Base-by-base conservation (phyloP, 176 grass and related monocot species). In the Rhynchospora breviuscula region DNA sequence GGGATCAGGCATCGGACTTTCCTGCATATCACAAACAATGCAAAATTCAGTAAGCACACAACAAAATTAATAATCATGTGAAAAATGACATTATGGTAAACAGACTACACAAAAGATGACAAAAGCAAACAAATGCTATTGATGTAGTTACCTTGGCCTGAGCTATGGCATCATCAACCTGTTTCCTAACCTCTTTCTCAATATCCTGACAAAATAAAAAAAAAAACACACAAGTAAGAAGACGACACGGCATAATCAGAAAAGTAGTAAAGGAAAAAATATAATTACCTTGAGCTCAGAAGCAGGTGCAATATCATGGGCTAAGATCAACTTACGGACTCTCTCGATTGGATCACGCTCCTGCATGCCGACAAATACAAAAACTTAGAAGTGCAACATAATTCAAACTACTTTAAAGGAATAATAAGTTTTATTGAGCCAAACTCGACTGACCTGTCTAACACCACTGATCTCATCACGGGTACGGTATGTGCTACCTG, bases 281-380 rank as follows among this genome's bases (percentile, higher is more conserved):
- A 14, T 43, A 43, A 59, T 61, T 89, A 94, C 95, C 95, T 98
- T 98, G 12, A 98, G 82, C 46, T 98, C 92, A 51, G 91, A 83
- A 18, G 84, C 64, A 46, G 89, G 84, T 69, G 91, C 84, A 9
- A 98, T 85, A 2, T 95, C 95, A 88, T 98, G 91, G 53, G 89
- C 81, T 69, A 95, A 51, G 33, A 98, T 54, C 70, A 98, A 86
- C 63, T 95, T 98, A 43, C 91, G 86, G 53, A 95, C 82, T 85
- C 91, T 89, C 85, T 98, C 95, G 26, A 95, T 89, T 9, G 95
- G 92, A 67, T 98, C 92, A 12, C 92, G 92, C 59, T 93, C 95
- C 92, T 95, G 91, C 83, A 71, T 6, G 29, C 14, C 17, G 29
- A 15, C 18, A 64, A 68, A 49, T 5, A 40, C 35, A 83, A 26